Evolutionary conservation across 805 yeast genomes (phyloP), one percentile per base, ranked within the genome.

Genomic region (Monosporozyma solicola): DNA sequence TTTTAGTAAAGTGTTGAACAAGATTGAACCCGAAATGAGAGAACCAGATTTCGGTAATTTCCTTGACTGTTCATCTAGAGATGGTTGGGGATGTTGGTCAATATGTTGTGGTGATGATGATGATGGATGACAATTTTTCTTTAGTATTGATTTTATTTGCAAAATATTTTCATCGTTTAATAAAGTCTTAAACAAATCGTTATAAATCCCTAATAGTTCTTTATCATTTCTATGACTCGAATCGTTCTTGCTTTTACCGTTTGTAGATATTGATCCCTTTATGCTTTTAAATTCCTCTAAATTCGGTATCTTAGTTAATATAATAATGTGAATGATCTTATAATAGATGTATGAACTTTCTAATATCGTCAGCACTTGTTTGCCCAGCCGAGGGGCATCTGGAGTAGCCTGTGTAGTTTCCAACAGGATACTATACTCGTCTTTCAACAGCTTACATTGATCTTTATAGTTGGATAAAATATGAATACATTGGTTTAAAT

Each of bases 331-430:
- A n/a, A 68, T 63, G 16, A 67, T 66, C 51, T 68, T 68, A 55
- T 64, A 68, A 48, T 67, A 68, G n/a, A 68, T 61, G 48, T 65
- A 68, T 6, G 67, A 63, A n/a, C 64, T 58, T 59, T 67, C 71
- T 50, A 46, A 46, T 1, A 46, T 32, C 9, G 48, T 46, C 22
- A 46, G 33, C 5, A 32, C 22, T 32, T 46, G 15, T 32, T 46
- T 46, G 11, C 33, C 39, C 22, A 46, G 13, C 2, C 48, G 48
- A 9, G 39, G 27, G 22, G 43, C 27, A n/a, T 25, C 32, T 2
- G 13, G 6, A 15, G 50, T 39, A 11, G 39, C 9, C 1, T 46
- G 20, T 20, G 45, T 29, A 35, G 37, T n/a, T 15, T 22, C 20
- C 10, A 45, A 24, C 29, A 49, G 13, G 31, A 11, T 15, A 22